Evolutionary conservation across 2,329 filamentous ascomycete genomes (phyloP).

Genomic region (Eutypa lata): DNA sequence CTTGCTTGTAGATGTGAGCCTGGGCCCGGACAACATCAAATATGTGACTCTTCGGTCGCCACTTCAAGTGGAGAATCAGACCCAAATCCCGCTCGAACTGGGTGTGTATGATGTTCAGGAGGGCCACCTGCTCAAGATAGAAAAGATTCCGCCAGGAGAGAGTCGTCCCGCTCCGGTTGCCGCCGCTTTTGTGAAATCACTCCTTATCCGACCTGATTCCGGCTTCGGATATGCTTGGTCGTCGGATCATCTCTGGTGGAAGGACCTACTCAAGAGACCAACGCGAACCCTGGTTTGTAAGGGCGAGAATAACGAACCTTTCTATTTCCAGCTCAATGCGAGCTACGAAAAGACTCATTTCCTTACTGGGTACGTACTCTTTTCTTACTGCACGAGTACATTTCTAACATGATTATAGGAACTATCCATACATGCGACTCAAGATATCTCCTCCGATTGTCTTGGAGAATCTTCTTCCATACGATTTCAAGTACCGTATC

Average conservation of each 20-base stretch:
- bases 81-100: conserved; percentile 91
- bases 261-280: conserved; percentile 78
- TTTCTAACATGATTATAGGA: conserved; percentile 43
- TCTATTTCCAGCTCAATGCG: conserved; percentile 95
- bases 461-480: conserved; percentile 89
- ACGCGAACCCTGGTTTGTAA: conserved; percentile 86
- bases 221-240: conserved; percentile 98
- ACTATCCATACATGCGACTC: conserved; percentile 93
- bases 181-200: conserved; percentile 82
- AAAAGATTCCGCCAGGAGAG: conserved; percentile 93
- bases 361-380: conserved; percentile 59
- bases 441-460: conserved; percentile 90
- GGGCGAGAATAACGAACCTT: conserved; percentile 82
- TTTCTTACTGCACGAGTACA: background rate
- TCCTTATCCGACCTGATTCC: conserved; percentile 86
- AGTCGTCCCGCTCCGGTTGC: conserved; percentile 87
- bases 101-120: conserved; percentile 86
- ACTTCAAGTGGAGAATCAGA: conserved; percentile 89
- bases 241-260: conserved; percentile 86
- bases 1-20: conserved; percentile 83
- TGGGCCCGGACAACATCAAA: conserved; percentile 95
- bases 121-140: conserved; percentile 90
- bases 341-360: conserved; percentile 82
- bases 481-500: conserved; percentile 98
- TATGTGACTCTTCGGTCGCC: conserved; percentile 95